Evolutionary conservation across 768 basidiomycete genomes (phyloP).

Genomic region (Lactarius akahatsu): DNA sequence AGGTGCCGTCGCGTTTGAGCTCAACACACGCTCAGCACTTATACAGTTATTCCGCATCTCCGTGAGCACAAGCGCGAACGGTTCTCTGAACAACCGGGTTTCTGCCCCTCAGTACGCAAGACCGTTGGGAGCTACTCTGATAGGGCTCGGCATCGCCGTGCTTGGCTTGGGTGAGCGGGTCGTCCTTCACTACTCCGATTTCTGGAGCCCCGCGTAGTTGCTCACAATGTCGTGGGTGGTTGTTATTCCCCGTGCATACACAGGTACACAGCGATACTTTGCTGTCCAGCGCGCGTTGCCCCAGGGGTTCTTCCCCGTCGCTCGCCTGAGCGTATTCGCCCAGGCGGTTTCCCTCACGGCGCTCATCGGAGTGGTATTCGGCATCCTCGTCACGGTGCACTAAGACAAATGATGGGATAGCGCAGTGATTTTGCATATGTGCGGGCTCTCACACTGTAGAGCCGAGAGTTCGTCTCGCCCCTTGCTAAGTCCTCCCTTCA

Average conservation of each 20-base stretch:
- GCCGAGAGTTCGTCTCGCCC: neutral
- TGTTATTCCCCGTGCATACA: neutral
- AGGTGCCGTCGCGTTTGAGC: neutral
- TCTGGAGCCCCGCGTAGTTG: neutral
- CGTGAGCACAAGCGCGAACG: slow-evolving; percentile 29
- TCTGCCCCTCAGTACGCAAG: slow-evolving; percentile 36
- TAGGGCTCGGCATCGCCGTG: slow-evolving; percentile 39
- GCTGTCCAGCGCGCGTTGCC: slow-evolving; percentile 40
- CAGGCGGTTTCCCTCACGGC: slow-evolving; percentile 36
- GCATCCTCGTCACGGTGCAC: slow-evolving; percentile 36
- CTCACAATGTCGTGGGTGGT: neutral
- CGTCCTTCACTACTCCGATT: neutral
- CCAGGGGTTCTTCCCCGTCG: slow-evolving; percentile 43
- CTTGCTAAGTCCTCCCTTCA: neutral
- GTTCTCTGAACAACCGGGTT: slow-evolving; percentile 11
- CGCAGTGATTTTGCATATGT: neutral
- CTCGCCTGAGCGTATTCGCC: slow-evolving; percentile 37
- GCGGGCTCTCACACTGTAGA: neutral
- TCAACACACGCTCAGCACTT: slow-evolving; percentile 36
- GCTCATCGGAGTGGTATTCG: slow-evolving; percentile 41
- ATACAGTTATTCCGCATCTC: slow-evolving; percentile 48
- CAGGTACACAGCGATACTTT: slow-evolving; percentile 44
- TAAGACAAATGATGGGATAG: neutral
- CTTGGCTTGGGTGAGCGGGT: slow-evolving; percentile 36
- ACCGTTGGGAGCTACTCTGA: slow-evolving; percentile 46